A percentile compares a stretch with the other conserved stretches of the same genome.
These are phyloP conservation scores for Acacia confusa DNA, from an alignment of 306 rosid species.

Conservation along the genomic window DNA sequence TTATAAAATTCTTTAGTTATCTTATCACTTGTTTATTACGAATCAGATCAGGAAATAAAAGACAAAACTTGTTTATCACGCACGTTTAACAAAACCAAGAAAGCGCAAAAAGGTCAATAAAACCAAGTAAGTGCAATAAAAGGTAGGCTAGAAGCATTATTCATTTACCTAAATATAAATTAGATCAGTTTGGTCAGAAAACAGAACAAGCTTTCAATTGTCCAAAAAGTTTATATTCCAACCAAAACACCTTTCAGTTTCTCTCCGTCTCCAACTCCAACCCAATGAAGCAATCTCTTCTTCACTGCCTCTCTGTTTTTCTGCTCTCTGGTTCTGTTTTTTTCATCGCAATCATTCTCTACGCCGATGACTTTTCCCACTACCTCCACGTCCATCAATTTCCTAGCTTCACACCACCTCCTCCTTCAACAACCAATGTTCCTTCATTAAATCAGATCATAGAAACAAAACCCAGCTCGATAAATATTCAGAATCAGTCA, in stretches of 20 bases:
- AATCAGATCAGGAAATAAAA: neutral
- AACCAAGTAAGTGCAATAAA: neutral
- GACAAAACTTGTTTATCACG: neutral
- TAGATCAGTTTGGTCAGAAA: neutral
- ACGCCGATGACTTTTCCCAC: slow-evolving; percentile 38
- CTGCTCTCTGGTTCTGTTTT: slow-evolving; percentile 61
- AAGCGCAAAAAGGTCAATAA: too few relatives aligned
- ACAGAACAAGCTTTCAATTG: neutral
- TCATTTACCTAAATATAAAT: neutral
- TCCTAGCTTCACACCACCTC: neutral
- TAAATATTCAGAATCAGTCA: neutral
- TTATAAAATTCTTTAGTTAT: neutral
- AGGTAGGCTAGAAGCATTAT: neutral
- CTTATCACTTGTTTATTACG: neutral
- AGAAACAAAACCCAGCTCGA: neutral
- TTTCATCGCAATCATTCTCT: slow-evolving; percentile 58
- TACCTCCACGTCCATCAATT: slow-evolving; percentile 36
- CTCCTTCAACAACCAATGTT: neutral
- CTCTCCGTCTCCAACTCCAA: neutral
- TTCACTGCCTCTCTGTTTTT: slow-evolving; percentile 38
- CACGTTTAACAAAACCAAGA: neutral
- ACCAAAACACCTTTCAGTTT: neutral
- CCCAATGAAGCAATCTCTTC: slow-evolving; percentile 32
- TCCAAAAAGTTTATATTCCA: neutral
- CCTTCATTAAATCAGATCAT: neutral